Evolutionary conservation across 192 early-diverging fungal genomes (phyloP).

Genomic region (Spizellomyces sp.): DNA sequence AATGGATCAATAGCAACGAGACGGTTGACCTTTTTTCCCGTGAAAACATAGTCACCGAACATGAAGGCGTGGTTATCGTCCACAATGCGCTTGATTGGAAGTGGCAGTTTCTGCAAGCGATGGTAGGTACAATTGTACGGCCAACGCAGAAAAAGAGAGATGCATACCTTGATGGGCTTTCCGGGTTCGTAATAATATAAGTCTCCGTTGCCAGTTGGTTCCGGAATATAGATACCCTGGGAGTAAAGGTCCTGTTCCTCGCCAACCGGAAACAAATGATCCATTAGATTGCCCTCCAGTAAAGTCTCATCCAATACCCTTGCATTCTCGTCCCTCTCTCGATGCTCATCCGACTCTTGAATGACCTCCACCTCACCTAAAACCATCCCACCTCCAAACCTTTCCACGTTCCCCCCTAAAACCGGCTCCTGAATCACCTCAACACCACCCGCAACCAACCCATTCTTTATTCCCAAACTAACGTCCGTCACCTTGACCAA

Average conservation of each 20-base stretch:
- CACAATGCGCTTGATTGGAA: slow-evolving; percentile 73
- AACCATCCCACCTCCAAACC: too few species aligned
- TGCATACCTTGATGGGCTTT: slow-evolving; percentile 56
- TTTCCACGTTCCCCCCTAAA: too few species aligned
- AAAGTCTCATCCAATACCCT: neutral
- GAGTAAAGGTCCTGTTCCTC: neutral
- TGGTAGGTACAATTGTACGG: slow-evolving; percentile 2
- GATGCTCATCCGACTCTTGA: neutral
- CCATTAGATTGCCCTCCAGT: too few species aligned
- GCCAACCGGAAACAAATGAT: too few species aligned
- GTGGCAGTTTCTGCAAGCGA: slow-evolving; percentile 57
- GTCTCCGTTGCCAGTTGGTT: slow-evolving; percentile 69
- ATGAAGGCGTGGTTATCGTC: slow-evolving; percentile 58
- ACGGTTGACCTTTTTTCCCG: slow-evolving; percentile 65
- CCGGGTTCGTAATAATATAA: slow-evolving; percentile 63
- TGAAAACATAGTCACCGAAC: slow-evolving; percentile 60
- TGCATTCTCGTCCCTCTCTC: slow-evolving; percentile 19
- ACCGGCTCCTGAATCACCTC: too few species aligned
- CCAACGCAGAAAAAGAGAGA: neutral
- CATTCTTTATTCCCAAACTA: neutral
- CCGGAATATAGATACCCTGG: slow-evolving; percentile 68
- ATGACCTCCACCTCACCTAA: neutral
- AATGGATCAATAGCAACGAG: slow-evolving; percentile 72
- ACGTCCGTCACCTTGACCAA: slow-evolving; percentile 41
- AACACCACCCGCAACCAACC: too few species aligned